These are phyloP conservation scores for Litsea cubeba DNA, from an alignment of 164 flowering plant species.

Conservation along the genomic window DNA sequence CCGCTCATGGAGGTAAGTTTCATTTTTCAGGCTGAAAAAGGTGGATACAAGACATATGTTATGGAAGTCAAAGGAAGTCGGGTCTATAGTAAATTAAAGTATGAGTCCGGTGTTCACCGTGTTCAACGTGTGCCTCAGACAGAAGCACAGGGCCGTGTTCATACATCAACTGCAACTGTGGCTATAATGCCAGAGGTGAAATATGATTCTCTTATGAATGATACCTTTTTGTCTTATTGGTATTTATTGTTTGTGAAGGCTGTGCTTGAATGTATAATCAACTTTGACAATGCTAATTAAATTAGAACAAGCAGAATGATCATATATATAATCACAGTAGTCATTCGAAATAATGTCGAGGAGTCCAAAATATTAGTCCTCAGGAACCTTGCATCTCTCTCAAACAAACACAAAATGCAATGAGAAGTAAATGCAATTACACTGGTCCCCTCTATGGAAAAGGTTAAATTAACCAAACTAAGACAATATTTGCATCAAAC, in stretches of 20 bases:
- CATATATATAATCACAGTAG: too few relatives aligned
- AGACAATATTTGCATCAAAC: too few relatives aligned
- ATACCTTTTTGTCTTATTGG: constrained; percentile 1
- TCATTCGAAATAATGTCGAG: too few relatives aligned
- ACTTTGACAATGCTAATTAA: too few relatives aligned
- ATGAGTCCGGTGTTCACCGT: constrained; percentile 96
- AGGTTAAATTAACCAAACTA: neutral
- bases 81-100: constrained; percentile 93
- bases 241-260: neutral
- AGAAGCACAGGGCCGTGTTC: constrained; percentile 98
- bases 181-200: constrained; percentile 98
- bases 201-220: constrained; percentile 1
- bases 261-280: neutral
- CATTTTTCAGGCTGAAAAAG: constrained; percentile 67
- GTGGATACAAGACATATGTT: constrained; percentile 86
- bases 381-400: too few relatives aligned
- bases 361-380: too few relatives aligned
- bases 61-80: constrained; percentile 88
- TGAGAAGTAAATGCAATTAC: neutral
- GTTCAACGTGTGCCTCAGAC: constrained; percentile 98
- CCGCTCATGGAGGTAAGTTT: constrained; percentile 13
- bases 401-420: too few relatives aligned
- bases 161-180: constrained; percentile 97
- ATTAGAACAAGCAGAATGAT: too few relatives aligned
- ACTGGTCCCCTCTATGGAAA: neutral